A percentile compares a stretch with the other conserved stretches of the same genome.
These are phyloP conservation scores for Proliferodiscus dingleyae DNA, from an alignment of 2,329 filamentous ascomycete genomes.

Conservation along the genomic window DNA sequence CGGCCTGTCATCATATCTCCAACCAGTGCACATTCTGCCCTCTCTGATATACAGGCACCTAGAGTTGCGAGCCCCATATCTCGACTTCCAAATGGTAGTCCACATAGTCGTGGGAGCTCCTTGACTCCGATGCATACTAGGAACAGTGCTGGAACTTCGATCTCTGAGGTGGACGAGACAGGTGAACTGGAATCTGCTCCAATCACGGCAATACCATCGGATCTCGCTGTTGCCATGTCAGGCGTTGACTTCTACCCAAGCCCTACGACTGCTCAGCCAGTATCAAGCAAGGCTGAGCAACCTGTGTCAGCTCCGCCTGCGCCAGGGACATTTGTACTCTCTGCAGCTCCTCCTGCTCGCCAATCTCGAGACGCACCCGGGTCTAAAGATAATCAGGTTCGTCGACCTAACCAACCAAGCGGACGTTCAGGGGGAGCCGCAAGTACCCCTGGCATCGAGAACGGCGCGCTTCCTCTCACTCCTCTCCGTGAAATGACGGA, in stretches of 20 bases:
- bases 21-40: slow-evolving; percentile 21
- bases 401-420: slow-evolving; percentile 1
- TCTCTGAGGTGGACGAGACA: slow-evolving; percentile 29
- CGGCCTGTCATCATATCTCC: slow-evolving; percentile 17
- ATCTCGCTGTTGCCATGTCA: slow-evolving; percentile 25
- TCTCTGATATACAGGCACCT: slow-evolving; percentile 17
- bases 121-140: slow-evolving; percentile 19
- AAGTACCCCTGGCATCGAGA: slow-evolving; percentile 9
- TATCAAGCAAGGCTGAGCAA: slow-evolving; percentile 4
- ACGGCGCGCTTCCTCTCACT: slow-evolving; percentile 28
- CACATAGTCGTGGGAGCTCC: slow-evolving; percentile 20
- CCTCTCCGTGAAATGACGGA: slow-evolving; percentile 32
- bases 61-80: slow-evolving; percentile 23
- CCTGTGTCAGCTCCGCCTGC: slow-evolving; percentile 5
- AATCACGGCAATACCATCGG: slow-evolving; percentile 20
- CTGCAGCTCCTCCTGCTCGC: slow-evolving; percentile 23
- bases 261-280: slow-evolving; percentile 10
- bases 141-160: slow-evolving; percentile 23
- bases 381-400: slow-evolving; percentile 1
- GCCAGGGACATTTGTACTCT: slow-evolving; percentile 19
- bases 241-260: slow-evolving; percentile 21
- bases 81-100: slow-evolving; percentile 21
- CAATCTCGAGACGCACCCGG: slow-evolving; percentile 3
- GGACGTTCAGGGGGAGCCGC: slow-evolving; percentile 3
- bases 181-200: slow-evolving; percentile 9